A percentile compares a stretch with the other conserved stretches of the same genome.
Conservation (phyloP, 768 basidiomycete species). For the Cystobasidium tubakii region DNA sequence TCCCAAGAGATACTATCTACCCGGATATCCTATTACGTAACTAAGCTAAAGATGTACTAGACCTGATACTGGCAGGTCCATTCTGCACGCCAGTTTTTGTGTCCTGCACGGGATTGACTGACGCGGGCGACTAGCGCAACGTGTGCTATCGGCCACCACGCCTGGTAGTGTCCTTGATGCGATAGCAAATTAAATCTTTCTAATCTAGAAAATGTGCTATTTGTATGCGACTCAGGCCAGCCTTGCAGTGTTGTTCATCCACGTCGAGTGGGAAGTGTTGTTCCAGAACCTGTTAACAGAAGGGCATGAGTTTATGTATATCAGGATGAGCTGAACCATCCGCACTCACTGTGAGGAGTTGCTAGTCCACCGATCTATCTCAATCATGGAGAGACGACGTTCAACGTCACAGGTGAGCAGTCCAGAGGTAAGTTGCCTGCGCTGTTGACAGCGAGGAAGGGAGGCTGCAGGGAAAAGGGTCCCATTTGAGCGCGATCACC, state of each 20-base stretch:
- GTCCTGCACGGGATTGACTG: not conserved
- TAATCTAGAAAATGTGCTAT: not conserved
- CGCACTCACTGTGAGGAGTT: too few species aligned
- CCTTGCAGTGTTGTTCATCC: not conserved
- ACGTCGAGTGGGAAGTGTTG: constrained; percentile 11
- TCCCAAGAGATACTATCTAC: not conserved
- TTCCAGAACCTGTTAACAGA: not conserved
- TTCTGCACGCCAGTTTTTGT: not conserved
- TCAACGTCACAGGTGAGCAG: constrained; percentile 9
- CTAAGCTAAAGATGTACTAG: not conserved
- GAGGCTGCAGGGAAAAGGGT: not conserved
- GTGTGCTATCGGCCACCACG: not conserved
- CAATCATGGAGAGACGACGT: not conserved
- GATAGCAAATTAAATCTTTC: not conserved
- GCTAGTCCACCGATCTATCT: too few species aligned
- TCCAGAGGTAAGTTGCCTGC: not conserved
- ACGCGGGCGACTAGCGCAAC: not conserved
- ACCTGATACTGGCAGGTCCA: not conserved
- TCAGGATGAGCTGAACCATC: too few species aligned
- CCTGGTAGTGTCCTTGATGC: not conserved
- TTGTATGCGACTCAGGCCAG: not conserved
- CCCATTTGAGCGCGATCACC: too few species aligned
- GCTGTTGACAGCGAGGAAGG: not conserved
- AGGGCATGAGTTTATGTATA: not conserved
- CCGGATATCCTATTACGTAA: not conserved